phyloP scores from a whole-genome alignment of 768 basidiomycete genomes.

The Hydnum rufescens region DNA sequence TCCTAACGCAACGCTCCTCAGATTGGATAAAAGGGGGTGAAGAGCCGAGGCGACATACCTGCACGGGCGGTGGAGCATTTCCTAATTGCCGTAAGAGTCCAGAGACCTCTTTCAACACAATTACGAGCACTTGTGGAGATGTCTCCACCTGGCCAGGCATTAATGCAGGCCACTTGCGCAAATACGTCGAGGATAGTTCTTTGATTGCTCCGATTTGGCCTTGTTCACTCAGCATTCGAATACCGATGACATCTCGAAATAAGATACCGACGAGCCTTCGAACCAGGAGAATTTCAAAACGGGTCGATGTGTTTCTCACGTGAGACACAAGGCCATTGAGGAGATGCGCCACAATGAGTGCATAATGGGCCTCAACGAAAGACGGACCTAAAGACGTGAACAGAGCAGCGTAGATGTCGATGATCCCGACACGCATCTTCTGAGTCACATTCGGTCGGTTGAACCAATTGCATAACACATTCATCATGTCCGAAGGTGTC shows the following conservation, averaged over 20 bases:
- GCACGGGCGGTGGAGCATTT: constrained; percentile 76
- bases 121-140: constrained; percentile 40
- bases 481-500: constrained; percentile 59
- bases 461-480: constrained; percentile 58
- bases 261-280: constrained; percentile 58
- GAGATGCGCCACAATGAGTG: constrained; percentile 57
- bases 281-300: constrained; percentile 56
- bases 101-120: constrained; percentile 67
- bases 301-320: constrained; percentile 29
- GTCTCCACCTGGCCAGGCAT: constrained; percentile 72
- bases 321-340: constrained; percentile 55
- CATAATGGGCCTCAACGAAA: constrained; percentile 72
- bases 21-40: neutral
- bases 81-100: constrained; percentile 77
- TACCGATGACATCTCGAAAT: constrained; percentile 69
- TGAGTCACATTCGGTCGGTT: constrained; percentile 52
- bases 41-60: constrained; percentile 24
- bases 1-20: constrained; percentile 28
- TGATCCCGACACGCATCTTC: constrained; percentile 62
- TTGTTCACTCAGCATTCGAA: constrained; percentile 78
- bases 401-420: constrained; percentile 71
- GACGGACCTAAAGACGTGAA: constrained; percentile 50
- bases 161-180: constrained; percentile 84
- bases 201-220: constrained; percentile 83
- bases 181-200: constrained; percentile 59